Evolutionary conservation across 225 moss, liverwort and hornwort genomes (phyloP).

Genomic region (Rhytidiadelphus loreus): DNA sequence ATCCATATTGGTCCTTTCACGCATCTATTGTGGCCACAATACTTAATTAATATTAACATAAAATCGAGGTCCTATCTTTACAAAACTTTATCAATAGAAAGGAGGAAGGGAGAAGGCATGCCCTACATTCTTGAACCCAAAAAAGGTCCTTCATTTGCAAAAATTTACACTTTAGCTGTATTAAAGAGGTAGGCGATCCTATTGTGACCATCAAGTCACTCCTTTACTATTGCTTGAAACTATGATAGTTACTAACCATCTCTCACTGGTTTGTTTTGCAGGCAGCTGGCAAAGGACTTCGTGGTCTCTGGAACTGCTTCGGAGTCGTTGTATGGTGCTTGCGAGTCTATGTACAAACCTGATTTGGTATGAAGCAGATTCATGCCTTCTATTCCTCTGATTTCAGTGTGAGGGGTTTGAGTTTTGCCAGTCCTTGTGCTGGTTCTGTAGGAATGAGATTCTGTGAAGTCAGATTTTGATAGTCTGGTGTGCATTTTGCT

Average conservation of each 20-base stretch:
- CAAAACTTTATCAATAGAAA: background rate
- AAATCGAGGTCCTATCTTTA: background rate
- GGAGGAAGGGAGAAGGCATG: background rate
- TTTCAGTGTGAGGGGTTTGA: background rate
- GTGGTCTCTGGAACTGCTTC: slow-evolving; percentile 97
- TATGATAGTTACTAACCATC: background rate
- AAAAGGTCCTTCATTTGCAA: background rate
- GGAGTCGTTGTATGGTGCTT: slow-evolving; percentile 97
- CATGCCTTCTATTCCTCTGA: background rate
- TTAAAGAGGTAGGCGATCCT: background rate
- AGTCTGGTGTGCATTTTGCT: background rate
- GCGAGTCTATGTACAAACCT: slow-evolving; percentile 99
- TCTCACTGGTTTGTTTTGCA: slow-evolving; percentile 1
- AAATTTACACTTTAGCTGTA: background rate
- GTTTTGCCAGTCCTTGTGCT: background rate
- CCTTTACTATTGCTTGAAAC: background rate
- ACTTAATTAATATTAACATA: background rate
- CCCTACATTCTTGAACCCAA: background rate
- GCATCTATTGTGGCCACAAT: background rate
- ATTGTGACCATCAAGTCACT: background rate
- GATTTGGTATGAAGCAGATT: slow-evolving; percentile 53
- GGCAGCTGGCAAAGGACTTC: slow-evolving; percentile 82
- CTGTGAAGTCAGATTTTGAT: background rate
- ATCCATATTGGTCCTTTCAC: background rate
- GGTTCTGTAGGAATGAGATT: background rate